Conservation (phyloP, 768 basidiomycete species). For the Grammothele lineata region DNA sequence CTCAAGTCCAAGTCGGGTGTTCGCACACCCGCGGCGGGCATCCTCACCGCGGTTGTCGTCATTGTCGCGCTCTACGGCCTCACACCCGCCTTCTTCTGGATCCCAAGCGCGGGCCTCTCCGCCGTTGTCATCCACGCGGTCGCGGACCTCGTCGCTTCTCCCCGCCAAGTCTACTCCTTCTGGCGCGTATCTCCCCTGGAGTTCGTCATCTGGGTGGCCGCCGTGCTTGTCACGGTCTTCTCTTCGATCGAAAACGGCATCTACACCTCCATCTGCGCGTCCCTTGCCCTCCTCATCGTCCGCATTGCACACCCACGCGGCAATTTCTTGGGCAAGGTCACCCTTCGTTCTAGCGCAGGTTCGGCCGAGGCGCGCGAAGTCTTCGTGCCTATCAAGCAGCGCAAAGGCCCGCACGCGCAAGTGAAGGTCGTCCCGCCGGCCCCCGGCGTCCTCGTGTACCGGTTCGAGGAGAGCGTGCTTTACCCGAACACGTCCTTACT, state of each 20-base stretch:
- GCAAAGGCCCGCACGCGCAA: constrained; percentile 58
- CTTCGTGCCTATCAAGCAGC: constrained; percentile 68
- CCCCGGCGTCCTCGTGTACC: constrained; percentile 88
- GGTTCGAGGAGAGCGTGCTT: constrained; percentile 86
- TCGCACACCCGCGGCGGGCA: constrained; percentile 89
- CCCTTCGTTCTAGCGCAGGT: constrained; percentile 36
- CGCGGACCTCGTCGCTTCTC: constrained; percentile 81
- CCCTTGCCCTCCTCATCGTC: constrained; percentile 74
- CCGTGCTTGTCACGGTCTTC: constrained; percentile 88
- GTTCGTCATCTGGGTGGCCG: constrained; percentile 82
- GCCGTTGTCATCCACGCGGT: constrained; percentile 96
- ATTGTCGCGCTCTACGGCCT: constrained; percentile 93
- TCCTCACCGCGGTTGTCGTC: constrained; percentile 82
- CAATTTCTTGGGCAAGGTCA: constrained; percentile 85
- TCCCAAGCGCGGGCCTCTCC: constrained; percentile 75
- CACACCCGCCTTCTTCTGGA: constrained; percentile 90
- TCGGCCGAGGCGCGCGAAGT: constrained; percentile 58
- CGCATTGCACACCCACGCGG: constrained; percentile 87
- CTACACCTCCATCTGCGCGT: constrained; percentile 80
- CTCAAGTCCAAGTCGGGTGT: constrained; percentile 96
- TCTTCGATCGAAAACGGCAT: constrained; percentile 93
- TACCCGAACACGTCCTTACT: constrained; percentile 73
- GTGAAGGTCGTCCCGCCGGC: constrained; percentile 73
- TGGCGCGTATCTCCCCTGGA: constrained; percentile 95
- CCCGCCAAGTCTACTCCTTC: constrained; percentile 77